Conservation (phyloP, 495 filamentous ascomycete genomes). For the Podospora conica region DNA sequence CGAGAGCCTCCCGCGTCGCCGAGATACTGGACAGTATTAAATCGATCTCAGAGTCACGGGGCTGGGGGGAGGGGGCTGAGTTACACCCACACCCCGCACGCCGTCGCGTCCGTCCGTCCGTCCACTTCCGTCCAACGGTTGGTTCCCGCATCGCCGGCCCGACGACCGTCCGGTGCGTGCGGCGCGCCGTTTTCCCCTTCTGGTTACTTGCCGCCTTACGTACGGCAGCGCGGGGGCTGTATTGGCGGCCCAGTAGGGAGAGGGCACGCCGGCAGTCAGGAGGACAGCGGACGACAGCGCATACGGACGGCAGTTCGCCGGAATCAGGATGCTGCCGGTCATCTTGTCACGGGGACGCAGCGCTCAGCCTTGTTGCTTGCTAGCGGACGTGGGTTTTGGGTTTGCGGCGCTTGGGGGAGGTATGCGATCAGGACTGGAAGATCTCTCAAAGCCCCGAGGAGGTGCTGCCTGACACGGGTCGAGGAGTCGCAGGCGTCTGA, state of each 20-base stretch:
- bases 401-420: neutral
- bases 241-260: neutral
- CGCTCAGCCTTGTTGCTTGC: neutral
- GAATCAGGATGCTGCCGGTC: neutral
- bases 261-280: neutral
- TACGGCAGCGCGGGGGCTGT: neutral
- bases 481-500: neutral
- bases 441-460: neutral
- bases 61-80: neutral
- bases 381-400: neutral
- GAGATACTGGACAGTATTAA: neutral
- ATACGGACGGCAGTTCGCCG: neutral
- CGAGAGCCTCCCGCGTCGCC: neutral
- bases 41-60: neutral
- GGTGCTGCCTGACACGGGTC: neutral
- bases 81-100: neutral
- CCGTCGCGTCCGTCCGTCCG: neutral
- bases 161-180: neutral
- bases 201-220: neutral
- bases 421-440: neutral
- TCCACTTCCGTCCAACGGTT: neutral
- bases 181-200: neutral
- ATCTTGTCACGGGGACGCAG: neutral
- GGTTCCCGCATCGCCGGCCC: neutral
- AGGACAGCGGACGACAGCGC: neutral